These are phyloP conservation scores for Chrysoporthe austroafricana DNA, from an alignment of 2,329 filamentous ascomycete genomes.

Conservation along the genomic window DNA sequence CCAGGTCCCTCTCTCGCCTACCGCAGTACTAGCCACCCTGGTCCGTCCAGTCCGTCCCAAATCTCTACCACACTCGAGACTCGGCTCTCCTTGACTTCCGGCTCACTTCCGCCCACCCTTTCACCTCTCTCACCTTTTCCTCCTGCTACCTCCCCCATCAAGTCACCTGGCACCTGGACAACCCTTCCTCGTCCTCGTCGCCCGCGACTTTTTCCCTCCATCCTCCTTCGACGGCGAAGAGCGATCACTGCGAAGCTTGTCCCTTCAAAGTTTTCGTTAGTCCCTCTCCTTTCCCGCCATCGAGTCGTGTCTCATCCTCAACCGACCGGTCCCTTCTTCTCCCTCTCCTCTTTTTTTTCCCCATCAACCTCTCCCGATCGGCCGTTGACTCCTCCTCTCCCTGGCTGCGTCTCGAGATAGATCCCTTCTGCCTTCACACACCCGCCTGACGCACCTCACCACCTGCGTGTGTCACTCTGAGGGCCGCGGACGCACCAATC, in stretches of 20 bases:
- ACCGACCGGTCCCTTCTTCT: not conserved
- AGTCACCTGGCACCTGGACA: constrained; percentile 24
- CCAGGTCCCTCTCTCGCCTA: constrained; percentile 16
- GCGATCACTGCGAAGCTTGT: constrained; percentile 21
- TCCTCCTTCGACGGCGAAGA: constrained; percentile 22
- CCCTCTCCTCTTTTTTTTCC: not conserved
- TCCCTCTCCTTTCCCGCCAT: constrained; percentile 19
- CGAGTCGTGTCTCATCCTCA: constrained; percentile 27
- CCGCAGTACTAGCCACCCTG: constrained; percentile 15
- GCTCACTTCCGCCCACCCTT: constrained; percentile 4
- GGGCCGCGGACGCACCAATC: constrained; percentile 21
- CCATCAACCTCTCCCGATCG: not conserved
- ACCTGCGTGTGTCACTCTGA: constrained; percentile 21
- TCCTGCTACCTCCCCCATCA: constrained; percentile 20
- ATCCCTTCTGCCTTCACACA: constrained; percentile 15
- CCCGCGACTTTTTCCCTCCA: constrained; percentile 22
- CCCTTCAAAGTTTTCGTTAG: constrained; percentile 19
- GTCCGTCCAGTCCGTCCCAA: constrained; percentile 22
- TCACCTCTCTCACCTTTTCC: constrained; percentile 7
- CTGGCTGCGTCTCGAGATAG: constrained; percentile 6
- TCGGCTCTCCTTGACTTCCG: constrained; percentile 25
- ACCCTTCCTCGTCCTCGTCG: constrained; percentile 22
- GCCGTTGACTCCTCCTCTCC: constrained; percentile 3
- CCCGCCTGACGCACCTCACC: constrained; percentile 18
- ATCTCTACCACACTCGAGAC: constrained; percentile 28